Conservation (phyloP, 352 stramenopile species). For the Phytophthora brassicae region DNA sequence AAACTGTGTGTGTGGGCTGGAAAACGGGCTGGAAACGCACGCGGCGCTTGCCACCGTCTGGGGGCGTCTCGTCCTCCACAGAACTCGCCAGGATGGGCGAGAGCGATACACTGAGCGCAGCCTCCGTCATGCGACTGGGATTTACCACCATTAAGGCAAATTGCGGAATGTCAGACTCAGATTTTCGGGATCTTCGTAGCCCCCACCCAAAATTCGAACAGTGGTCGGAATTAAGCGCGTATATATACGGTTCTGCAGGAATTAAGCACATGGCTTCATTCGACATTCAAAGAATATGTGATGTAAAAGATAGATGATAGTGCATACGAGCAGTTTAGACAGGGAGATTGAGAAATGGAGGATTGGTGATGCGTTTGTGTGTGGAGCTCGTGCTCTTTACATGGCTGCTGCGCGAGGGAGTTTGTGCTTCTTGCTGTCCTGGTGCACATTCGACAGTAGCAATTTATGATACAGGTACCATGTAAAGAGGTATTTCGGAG, state of each 20-base stretch:
- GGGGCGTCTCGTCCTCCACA: conserved; percentile 58
- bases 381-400: no score
- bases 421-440: no score
- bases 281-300: background rate
- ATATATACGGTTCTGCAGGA: conserved; percentile 3
- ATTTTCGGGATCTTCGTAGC: conserved; percentile 16
- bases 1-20: conserved; percentile 86
- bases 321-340: background rate
- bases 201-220: conserved; percentile 27
- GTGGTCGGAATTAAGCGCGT: background rate
- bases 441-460: no score
- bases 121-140: conserved; percentile 38
- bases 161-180: conserved; percentile 22
- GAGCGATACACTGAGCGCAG: conserved; percentile 71
- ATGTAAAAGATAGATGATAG: background rate
- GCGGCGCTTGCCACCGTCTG: conserved; percentile 38
- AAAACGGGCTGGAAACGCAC: conserved; percentile 71
- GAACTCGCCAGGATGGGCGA: conserved; percentile 80
- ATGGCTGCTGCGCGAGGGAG: no score
- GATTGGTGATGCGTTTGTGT: background rate
- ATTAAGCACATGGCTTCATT: background rate
- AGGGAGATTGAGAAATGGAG: background rate
- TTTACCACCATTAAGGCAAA: conserved; percentile 48
- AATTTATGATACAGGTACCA: no score
- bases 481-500: no score